Conservation (phyloP, 345 rosid species). For the Salix udensis region DNA sequence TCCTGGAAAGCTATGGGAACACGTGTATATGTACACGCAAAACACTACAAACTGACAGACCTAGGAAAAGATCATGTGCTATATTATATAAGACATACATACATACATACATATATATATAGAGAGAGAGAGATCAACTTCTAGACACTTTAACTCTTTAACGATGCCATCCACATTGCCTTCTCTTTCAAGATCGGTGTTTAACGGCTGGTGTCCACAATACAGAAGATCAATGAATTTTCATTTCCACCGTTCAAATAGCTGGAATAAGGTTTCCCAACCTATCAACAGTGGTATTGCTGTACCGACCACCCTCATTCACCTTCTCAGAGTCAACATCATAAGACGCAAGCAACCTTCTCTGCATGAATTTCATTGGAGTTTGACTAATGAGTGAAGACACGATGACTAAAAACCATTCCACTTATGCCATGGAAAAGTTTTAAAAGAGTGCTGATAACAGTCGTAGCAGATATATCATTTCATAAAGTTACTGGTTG, state of each 20-base stretch:
- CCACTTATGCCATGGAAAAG: neutral
- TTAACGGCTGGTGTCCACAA: neutral
- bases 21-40: constrained; percentile 11
- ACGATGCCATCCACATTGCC: neutral
- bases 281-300: constrained; percentile 14
- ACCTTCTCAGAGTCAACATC: constrained; percentile 17
- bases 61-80: neutral
- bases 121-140: neutral
- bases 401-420: neutral
- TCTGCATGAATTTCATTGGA: constrained; percentile 29
- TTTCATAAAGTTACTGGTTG: neutral
- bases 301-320: constrained; percentile 14
- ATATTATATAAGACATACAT: neutral
- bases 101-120: neutral
- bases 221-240: neutral
- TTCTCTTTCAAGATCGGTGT: constrained; percentile 1
- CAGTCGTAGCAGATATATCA: neutral
- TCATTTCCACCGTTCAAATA: constrained; percentile 10
- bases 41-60: constrained; percentile 2
- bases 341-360: constrained; percentile 35
- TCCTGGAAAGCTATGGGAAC: neutral
- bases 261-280: constrained; percentile 27
- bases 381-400: neutral
- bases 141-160: neutral
- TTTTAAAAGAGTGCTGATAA: neutral